Percentiles rank a stretch among this genome's conserved stretches.
These are phyloP conservation scores for Fusarium anthophilum DNA, from an alignment of 2,329 filamentous ascomycete species.

Conservation along the genomic window DNA sequence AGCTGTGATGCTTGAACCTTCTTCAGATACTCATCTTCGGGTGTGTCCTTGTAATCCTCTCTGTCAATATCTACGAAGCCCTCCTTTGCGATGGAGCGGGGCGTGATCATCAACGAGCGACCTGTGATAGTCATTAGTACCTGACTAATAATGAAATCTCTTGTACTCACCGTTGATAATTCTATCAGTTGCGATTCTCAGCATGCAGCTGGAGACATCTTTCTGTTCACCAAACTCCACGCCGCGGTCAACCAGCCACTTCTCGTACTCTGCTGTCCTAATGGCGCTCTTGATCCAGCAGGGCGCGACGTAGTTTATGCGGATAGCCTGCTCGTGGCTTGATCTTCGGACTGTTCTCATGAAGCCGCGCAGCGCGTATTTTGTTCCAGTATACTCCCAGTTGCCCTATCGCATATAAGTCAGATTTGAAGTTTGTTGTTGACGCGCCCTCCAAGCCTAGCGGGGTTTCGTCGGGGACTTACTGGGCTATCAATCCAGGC, in stretches of 20 bases:
- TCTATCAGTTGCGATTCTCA: conserved; percentile 46
- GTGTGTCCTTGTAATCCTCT: conserved; percentile 31
- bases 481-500: conserved; percentile 57
- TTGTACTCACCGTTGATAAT: conserved; percentile 39
- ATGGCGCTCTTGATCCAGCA: conserved; percentile 53
- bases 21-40: conserved; percentile 29
- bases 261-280: conserved; percentile 52
- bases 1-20: conserved; percentile 26
- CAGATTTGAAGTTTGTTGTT: background rate
- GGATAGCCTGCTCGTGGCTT: conserved; percentile 51
- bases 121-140: conserved; percentile 2
- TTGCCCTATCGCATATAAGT: conserved; percentile 5
- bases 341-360: conserved; percentile 31
- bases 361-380: conserved; percentile 26
- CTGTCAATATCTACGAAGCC: conserved; percentile 35
- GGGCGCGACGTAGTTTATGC: conserved; percentile 58
- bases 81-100: conserved; percentile 26
- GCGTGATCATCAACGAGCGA: conserved; percentile 34
- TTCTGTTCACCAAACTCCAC: conserved; percentile 52
- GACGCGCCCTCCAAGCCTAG: too few relatives aligned
- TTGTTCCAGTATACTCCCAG: conserved; percentile 37
- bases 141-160: rapidly evolving
- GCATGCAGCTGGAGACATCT: conserved; percentile 47
- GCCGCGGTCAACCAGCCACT: conserved; percentile 50
- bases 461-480: background rate